These are phyloP conservation scores for Kwoniella shivajii DNA, from an alignment of 1,284 basidiomycete genomes.

Conservation along the genomic window DNA sequence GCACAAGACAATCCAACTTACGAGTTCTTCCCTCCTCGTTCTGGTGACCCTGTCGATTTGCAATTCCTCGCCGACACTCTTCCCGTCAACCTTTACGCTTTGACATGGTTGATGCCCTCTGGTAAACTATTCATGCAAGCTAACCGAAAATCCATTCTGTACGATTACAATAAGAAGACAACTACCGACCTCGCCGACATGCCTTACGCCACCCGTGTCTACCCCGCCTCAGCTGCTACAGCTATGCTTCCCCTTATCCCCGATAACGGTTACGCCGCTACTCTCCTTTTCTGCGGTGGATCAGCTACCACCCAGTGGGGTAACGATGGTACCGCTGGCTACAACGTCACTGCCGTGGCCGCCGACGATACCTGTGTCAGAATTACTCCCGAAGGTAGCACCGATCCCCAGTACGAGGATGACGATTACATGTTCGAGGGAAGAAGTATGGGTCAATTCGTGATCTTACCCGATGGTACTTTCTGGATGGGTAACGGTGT, in stretches of 20 bases:
- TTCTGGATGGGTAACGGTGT: constrained; percentile 70
- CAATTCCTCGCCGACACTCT: constrained; percentile 80
- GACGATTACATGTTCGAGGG: constrained; percentile 74
- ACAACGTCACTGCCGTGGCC: constrained; percentile 53
- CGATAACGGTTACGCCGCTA: constrained; percentile 81
- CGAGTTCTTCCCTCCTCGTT: constrained; percentile 71
- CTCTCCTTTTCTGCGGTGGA: constrained; percentile 87
- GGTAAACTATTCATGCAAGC: constrained; percentile 75
- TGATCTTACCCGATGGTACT: constrained; percentile 51
- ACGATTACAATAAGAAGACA: constrained; percentile 63
- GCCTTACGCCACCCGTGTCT: constrained; percentile 72
- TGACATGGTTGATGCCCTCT: constrained; percentile 80
- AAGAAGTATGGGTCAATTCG: constrained; percentile 79
- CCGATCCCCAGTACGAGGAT: constrained; percentile 61
- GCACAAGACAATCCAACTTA: constrained; percentile 78
- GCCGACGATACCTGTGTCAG: constrained; percentile 56
- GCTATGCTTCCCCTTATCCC: constrained; percentile 90
- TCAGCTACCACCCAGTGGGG: constrained; percentile 60
- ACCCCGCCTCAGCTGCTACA: constrained; percentile 86
- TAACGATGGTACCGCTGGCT: constrained; percentile 46
- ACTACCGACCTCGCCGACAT: constrained; percentile 53
- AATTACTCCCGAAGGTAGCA: constrained; percentile 69
- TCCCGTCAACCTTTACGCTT: constrained; percentile 86
- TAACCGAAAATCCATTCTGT: constrained; percentile 63
- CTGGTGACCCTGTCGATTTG: constrained; percentile 63